Percentiles rank a stretch among this genome's conserved stretches.
Conservation (phyloP, 768 basidiomycete species). For the Tulasnella calospora region DNA sequence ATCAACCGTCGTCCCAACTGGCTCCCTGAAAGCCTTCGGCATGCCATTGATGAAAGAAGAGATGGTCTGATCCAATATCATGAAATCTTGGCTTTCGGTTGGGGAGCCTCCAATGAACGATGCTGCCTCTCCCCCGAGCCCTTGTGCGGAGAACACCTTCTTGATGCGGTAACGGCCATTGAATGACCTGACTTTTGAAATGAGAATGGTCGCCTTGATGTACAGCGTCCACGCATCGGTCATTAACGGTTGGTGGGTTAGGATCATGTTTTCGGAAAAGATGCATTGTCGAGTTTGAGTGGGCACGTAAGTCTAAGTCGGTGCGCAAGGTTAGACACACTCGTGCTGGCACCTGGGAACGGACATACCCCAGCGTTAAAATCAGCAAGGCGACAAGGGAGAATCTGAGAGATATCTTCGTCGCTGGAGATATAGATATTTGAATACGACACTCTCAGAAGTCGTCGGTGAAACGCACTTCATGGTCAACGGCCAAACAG, state of each 20-base stretch:
- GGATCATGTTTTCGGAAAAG: slow-evolving; percentile 53
- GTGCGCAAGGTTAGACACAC: neutral
- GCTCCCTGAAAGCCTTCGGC: slow-evolving; percentile 51
- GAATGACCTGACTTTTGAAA: slow-evolving; percentile 40
- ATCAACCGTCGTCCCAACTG: slow-evolving; percentile 48
- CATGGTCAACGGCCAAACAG: slow-evolving; percentile 16
- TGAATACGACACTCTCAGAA: neutral
- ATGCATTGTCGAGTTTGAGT: slow-evolving; percentile 50
- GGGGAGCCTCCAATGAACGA: neutral
- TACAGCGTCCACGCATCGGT: slow-evolving; percentile 69
- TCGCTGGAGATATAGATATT: neutral
- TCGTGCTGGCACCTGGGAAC: neutral
- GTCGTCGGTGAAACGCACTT: neutral
- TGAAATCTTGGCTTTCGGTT: slow-evolving; percentile 46
- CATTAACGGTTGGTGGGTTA: slow-evolving; percentile 54
- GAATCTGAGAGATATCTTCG: slow-evolving; percentile 5
- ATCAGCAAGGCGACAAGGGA: slow-evolving; percentile 8
- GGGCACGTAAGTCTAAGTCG: neutral
- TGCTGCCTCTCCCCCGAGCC: neutral
- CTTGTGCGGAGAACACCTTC: neutral
- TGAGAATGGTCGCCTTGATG: slow-evolving; percentile 61
- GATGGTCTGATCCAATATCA: slow-evolving; percentile 56
- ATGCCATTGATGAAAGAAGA: slow-evolving; percentile 54
- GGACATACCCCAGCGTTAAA: slow-evolving; percentile 8
- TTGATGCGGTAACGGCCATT: slow-evolving; percentile 17